A percentile compares a stretch with the other conserved stretches of the same genome.
These are phyloP conservation scores for Clavispora carvajalis DNA, from an alignment of 805 yeast species.

Conservation along the genomic window DNA sequence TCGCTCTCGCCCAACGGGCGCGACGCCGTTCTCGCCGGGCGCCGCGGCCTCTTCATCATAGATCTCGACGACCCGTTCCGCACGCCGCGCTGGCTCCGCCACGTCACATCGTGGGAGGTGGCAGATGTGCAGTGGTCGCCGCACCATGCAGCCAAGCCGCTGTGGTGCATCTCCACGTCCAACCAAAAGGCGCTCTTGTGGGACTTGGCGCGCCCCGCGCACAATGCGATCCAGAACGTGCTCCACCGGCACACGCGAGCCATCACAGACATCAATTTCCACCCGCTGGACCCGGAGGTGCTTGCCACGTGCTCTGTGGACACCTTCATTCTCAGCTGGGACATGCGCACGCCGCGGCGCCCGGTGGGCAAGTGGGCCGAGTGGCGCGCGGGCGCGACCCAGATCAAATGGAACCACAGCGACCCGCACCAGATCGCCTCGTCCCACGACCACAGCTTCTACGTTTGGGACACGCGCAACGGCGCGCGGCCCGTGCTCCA, in stretches of 20 bases:
- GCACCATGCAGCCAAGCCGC: slow-evolving; percentile 66
- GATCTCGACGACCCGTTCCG: slow-evolving; percentile 94
- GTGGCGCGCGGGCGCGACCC: slow-evolving; percentile 92
- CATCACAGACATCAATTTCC: slow-evolving; percentile 92
- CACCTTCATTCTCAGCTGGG: slow-evolving; percentile 86
- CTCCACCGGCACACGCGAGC: slow-evolving; percentile 90
- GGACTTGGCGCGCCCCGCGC: slow-evolving; percentile 73
- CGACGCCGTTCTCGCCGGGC: slow-evolving; percentile 87
- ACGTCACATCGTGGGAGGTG: slow-evolving; percentile 94
- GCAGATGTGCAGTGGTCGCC: slow-evolving; percentile 99
- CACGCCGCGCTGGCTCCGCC: slow-evolving; percentile 91
- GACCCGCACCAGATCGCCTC: slow-evolving; percentile 78
- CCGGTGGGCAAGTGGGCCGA: slow-evolving; percentile 84
- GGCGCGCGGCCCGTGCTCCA: slow-evolving; percentile 71
- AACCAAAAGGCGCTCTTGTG: slow-evolving; percentile 94
- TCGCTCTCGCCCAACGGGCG: slow-evolving; percentile 85
- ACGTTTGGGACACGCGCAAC: slow-evolving; percentile 84
- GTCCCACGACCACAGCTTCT: slow-evolving; percentile 74
- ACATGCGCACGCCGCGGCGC: slow-evolving; percentile 68
- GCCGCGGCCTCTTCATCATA: slow-evolving; percentile 78
- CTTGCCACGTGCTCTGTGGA: slow-evolving; percentile 93
- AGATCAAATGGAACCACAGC: slow-evolving; percentile 85
- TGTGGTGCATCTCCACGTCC: slow-evolving; percentile 90
- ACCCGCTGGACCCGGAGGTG: slow-evolving; percentile 77
- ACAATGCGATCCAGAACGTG: slow-evolving; percentile 76